A percentile compares a stretch with the other conserved stretches of the same genome.
phyloP scores from a whole-genome alignment of 2,329 filamentous ascomycete genomes.

The Cercospora sp. region DNA sequence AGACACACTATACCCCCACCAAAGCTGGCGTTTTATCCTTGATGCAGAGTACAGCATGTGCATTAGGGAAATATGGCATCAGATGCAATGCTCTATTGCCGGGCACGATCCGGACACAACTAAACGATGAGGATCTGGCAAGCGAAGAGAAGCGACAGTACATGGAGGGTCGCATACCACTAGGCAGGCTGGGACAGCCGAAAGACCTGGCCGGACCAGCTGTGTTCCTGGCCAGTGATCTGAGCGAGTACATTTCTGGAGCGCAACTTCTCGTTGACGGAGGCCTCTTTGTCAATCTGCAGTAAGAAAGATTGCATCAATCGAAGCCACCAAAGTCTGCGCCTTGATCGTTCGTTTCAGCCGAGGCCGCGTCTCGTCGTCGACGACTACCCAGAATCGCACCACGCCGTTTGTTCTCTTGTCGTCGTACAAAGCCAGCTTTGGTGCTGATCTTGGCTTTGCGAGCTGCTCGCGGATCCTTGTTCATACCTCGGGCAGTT shows the following conservation, averaged over 20 bases:
- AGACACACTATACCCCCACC: constrained; percentile 85
- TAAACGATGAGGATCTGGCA: constrained; percentile 80
- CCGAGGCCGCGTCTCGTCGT: constrained; percentile 27
- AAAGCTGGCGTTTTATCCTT: constrained; percentile 79
- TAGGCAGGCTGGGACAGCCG: constrained; percentile 71
- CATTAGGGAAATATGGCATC: constrained; percentile 72
- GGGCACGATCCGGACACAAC: constrained; percentile 78
- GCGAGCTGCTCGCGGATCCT: constrained; percentile 46
- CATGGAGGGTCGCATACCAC: constrained; percentile 78
- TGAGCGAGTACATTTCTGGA: constrained; percentile 80
- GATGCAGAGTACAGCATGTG: constrained; percentile 81
- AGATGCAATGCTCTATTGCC: constrained; percentile 82
- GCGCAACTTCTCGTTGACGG: constrained; percentile 85
- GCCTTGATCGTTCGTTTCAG: constrained; percentile 29
- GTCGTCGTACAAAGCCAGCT: constrained; percentile 70
- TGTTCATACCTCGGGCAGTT: constrained; percentile 42
- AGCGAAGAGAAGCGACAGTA: constrained; percentile 70
- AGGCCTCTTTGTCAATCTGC: constrained; percentile 84
- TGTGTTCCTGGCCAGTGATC: constrained; percentile 76
- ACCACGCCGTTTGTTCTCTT: constrained; percentile 63
- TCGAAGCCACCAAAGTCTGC: constrained; percentile 48
- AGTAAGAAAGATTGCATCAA: constrained; percentile 50
- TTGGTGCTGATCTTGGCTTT: constrained; percentile 76
- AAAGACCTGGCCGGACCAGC: constrained; percentile 79
- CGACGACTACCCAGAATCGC: constrained; percentile 41